Conservation (phyloP, 2,329 filamentous ascomycete genomes). For the Trichoderma sp. region DNA sequence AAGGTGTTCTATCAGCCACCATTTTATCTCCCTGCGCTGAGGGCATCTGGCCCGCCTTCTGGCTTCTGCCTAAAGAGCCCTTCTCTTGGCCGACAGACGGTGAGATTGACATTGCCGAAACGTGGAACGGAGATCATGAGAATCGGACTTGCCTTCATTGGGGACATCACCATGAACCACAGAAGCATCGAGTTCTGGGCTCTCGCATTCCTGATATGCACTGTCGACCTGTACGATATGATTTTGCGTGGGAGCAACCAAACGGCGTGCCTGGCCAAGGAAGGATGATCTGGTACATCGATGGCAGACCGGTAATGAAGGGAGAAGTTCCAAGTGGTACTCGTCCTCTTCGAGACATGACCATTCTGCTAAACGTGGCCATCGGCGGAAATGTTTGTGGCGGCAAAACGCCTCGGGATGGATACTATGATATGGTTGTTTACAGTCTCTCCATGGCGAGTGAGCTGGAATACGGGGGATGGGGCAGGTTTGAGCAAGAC, state of each 20-base stretch:
- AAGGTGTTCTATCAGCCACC: slow-evolving; percentile 54
- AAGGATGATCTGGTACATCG: slow-evolving; percentile 60
- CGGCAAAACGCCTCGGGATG: slow-evolving; percentile 52
- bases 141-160: slow-evolving; percentile 62
- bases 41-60: slow-evolving; percentile 64
- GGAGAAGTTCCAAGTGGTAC: slow-evolving; percentile 53
- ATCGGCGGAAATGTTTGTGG: slow-evolving; percentile 62
- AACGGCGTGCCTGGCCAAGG: slow-evolving; percentile 46
- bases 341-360: slow-evolving; percentile 56
- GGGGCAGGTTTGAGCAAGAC: slow-evolving; percentile 54
- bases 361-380: slow-evolving; percentile 60
- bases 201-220: slow-evolving; percentile 53
- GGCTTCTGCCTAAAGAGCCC: slow-evolving; percentile 59
- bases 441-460: slow-evolving; percentile 54
- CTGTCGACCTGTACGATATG: slow-evolving; percentile 50
- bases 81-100: slow-evolving; percentile 61
- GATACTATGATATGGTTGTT: slow-evolving; percentile 58
- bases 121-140: slow-evolving; percentile 58
- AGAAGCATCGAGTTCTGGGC: slow-evolving; percentile 58
- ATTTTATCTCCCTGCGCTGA: slow-evolving; percentile 54
- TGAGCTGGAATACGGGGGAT: slow-evolving; percentile 53
- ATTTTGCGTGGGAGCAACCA: slow-evolving; percentile 57
- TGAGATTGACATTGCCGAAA: slow-evolving; percentile 62
- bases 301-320: slow-evolving; percentile 59
- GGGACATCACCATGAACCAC: slow-evolving; percentile 56